Evolutionary conservation across 2,329 filamentous ascomycete species (phyloP), one percentile per base, ranked within the genome.

Genomic region (Aspergillus sp.): DNA sequence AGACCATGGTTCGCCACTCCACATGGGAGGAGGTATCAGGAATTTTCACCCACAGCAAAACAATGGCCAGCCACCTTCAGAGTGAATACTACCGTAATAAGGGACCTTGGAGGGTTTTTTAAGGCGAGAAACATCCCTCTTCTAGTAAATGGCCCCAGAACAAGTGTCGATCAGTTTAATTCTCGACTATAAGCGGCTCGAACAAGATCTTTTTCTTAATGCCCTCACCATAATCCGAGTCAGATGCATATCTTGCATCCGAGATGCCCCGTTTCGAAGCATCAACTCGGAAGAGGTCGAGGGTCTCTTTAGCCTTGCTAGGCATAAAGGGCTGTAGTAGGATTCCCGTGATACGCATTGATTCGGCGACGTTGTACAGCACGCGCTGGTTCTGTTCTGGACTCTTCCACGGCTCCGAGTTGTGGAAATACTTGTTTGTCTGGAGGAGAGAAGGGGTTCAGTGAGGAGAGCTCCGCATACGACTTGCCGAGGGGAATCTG

Each of bases 311-410:
- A 47, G 91, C 84, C 73, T 96, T 96, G 41, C 78, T 80, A 0
- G 95, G 95, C 83, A 99, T 96, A 69, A 93, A 90, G 1, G 95
- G 92, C 73, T 96, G 93, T 45, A 99, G 78, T 47, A 98, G 79
- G 65, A 99, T 96, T 13, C 88, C 91, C 0, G 82, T 80, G 22
- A 97, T 85, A 39, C 95, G 88, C 47, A 97, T 72, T 4, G 89
- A 84, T 75, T 99, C 95, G 8, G 87, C 84, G 44, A 82, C 80
- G 44, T 89, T 81, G 72, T 85, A 97, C 27, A 99, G 80, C 39
- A 83, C 82, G 64, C 81, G 79, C 62, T 87, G 77, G 15, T 87
- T 75, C 2, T 81, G 73, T 45, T 54, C 69, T 1, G 71, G 74
- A 34, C 74, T 74, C 3, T 77, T 70, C 93, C 93, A 98, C 0